phyloP scores from a whole-genome alignment of 1,284 basidiomycete species.

The Ganoderma resinaceum region DNA sequence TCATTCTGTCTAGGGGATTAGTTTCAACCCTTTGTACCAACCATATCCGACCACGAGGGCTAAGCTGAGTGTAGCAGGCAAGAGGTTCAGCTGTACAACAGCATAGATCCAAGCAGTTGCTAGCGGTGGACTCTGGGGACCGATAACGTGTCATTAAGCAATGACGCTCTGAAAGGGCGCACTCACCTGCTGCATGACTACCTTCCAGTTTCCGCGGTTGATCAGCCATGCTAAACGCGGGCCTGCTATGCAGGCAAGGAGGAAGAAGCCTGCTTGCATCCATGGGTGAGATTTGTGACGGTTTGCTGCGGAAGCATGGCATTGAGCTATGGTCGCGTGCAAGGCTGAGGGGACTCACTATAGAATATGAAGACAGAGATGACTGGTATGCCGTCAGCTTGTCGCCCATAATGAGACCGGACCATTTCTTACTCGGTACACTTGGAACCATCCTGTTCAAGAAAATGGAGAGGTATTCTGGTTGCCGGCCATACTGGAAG shows the following conservation, averaged over 20 bases:
- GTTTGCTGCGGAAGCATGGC: conserved; percentile 51
- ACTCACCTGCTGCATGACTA: conserved; percentile 75
- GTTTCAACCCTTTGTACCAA: conserved; percentile 65
- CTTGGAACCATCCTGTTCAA: conserved; percentile 63
- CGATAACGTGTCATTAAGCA: conserved; percentile 1
- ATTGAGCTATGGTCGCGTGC: not conserved
- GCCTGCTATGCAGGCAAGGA: conserved; percentile 63
- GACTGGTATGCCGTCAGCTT: conserved; percentile 48
- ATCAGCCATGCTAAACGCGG: conserved; percentile 74
- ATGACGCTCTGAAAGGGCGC: not conserved
- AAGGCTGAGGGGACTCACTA: conserved; percentile 54
- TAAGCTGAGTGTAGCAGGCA: conserved; percentile 66
- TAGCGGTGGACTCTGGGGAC: conserved; percentile 68
- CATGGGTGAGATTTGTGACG: conserved; percentile 63
- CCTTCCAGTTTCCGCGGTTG: conserved; percentile 68
- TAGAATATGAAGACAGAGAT: conserved; percentile 79
- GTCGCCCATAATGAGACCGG: not conserved
- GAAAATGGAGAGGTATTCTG: conserved; percentile 52
- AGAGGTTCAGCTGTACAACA: conserved; percentile 69
- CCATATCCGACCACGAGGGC: conserved; percentile 57
- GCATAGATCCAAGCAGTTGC: conserved; percentile 80
- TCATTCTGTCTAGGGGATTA: conserved; percentile 40
- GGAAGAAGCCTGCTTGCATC: conserved; percentile 63
- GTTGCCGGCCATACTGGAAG: conserved; percentile 72
- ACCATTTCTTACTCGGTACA: conserved; percentile 66